These are phyloP conservation scores for Albugo laibachii DNA, from an alignment of 352 stramenopile species.

Conservation along the genomic window DNA sequence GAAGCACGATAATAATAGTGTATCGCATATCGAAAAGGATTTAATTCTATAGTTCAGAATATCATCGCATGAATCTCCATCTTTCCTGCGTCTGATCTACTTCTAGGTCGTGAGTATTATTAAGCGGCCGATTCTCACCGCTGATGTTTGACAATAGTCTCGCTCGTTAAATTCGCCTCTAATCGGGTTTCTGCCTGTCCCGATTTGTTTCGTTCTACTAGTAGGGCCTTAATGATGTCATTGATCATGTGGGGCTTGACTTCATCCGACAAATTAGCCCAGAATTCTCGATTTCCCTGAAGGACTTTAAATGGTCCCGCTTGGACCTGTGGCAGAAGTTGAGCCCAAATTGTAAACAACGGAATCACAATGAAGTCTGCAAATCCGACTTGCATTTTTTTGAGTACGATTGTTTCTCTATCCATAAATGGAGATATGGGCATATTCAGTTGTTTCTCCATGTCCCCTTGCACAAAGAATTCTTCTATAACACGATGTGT, in stretches of 20 bases:
- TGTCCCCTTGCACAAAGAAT: constrained; percentile 91
- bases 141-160: no score
- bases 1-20: no score
- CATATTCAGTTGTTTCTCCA: constrained; percentile 82
- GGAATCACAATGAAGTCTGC: constrained; percentile 87
- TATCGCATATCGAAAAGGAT: no score
- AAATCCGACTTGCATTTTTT: constrained; percentile 89
- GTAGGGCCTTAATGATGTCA: constrained; percentile 38
- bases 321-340: constrained; percentile 61
- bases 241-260: constrained; percentile 78
- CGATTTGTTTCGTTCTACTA: background rate
- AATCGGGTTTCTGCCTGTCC: no score
- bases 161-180: no score
- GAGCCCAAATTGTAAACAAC: constrained; percentile 69
- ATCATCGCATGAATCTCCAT: no score
- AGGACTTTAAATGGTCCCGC: constrained; percentile 38
- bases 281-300: constrained; percentile 67
- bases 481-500: constrained; percentile 86
- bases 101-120: no score
- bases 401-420: constrained; percentile 76
- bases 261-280: constrained; percentile 48
- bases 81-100: no score
- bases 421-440: constrained; percentile 88
- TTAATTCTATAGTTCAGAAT: no score
- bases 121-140: no score